Evolutionary conservation across 257 asterid genomes (phyloP).

Genomic region (Fraxinus americana): DNA sequence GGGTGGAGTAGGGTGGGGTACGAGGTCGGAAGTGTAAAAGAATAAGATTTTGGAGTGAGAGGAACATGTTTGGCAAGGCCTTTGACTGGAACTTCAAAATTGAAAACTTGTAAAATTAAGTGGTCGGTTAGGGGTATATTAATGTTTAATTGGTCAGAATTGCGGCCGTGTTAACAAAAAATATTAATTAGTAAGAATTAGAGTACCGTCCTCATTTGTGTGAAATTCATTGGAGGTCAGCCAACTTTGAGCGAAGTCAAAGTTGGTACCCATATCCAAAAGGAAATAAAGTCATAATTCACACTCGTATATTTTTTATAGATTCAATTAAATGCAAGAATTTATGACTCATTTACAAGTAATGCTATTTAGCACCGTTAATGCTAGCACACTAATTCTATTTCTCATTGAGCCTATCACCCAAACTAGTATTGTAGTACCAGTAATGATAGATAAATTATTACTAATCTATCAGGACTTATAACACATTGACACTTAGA

Average conservation of each 20-base stretch:
- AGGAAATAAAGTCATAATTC: no score
- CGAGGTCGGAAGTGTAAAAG: constrained; percentile 5
- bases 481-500: no score
- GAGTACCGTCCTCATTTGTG: constrained; percentile 25
- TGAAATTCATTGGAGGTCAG: not conserved
- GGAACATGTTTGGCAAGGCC: constrained; percentile 34
- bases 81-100: constrained; percentile 26
- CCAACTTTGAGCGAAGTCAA: not conserved
- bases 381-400: no score
- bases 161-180: constrained; percentile 29
- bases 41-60: not conserved
- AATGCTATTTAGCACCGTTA: no score
- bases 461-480: no score
- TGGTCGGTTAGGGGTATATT: constrained; percentile 36
- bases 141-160: not conserved
- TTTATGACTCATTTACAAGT: no score
- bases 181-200: not conserved
- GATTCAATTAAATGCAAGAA: no score
- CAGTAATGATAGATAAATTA: no score
- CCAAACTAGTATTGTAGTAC: no score
- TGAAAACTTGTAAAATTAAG: not conserved
- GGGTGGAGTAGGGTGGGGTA: not conserved
- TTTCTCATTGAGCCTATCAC: no score
- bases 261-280: no score
- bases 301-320: no score